phyloP scores from a whole-genome alignment of 805 yeast genomes.

The Ogataea saltuana region DNA sequence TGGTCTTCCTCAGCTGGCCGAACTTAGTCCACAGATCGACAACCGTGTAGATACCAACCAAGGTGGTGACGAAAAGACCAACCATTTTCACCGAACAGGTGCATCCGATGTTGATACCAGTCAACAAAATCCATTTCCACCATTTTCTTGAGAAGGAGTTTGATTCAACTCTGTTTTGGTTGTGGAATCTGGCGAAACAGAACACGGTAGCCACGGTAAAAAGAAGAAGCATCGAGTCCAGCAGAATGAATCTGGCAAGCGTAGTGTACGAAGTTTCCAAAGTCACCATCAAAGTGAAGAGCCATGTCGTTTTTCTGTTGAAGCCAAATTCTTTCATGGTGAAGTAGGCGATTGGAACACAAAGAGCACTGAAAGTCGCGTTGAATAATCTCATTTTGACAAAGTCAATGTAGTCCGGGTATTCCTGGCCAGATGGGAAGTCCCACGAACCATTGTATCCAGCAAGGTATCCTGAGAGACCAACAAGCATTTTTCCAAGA shows the following conservation, averaged over 20 bases:
- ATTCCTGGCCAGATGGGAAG: constrained; percentile 78
- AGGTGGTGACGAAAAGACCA: constrained; percentile 83
- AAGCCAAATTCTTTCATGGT: constrained; percentile 79
- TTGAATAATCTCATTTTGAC: constrained; percentile 87
- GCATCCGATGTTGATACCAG: constrained; percentile 88
- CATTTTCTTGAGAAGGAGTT: constrained; percentile 67
- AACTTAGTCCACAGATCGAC: constrained; percentile 89
- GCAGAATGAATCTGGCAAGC: constrained; percentile 82
- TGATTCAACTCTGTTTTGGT: constrained; percentile 46
- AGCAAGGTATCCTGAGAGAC: constrained; percentile 76
- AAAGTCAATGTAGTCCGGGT: constrained; percentile 76
- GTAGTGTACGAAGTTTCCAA: constrained; percentile 83
- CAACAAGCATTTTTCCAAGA: constrained; percentile 77
- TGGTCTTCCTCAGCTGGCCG: constrained; percentile 55
- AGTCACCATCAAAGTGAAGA: constrained; percentile 75
- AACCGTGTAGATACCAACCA: constrained; percentile 88
- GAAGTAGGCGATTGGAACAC: constrained; percentile 85
- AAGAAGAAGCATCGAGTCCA: constrained; percentile 88
- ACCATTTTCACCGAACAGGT: constrained; percentile 95
- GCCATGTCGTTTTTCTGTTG: constrained; percentile 69
- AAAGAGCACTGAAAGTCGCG: constrained; percentile 77
- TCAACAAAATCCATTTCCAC: constrained; percentile 90
- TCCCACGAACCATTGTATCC: constrained; percentile 87
- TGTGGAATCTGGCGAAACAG: constrained; percentile 72
- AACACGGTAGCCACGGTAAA: constrained; percentile 84